Evolutionary conservation across 1,284 basidiomycete species (phyloP).

Genomic region (Cutaneotrichosporon sp.): DNA sequence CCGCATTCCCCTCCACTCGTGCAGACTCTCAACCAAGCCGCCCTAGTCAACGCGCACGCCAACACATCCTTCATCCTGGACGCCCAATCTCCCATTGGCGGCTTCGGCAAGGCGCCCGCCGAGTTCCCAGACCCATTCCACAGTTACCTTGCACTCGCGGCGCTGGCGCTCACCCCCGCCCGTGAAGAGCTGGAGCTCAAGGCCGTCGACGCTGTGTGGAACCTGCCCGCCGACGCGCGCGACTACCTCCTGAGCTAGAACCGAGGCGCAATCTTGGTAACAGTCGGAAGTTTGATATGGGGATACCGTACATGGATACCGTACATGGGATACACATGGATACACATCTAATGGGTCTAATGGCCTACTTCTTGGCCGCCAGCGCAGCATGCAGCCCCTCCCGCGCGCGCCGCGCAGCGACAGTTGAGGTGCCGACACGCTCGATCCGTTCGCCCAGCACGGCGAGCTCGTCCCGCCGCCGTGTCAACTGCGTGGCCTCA

Average conservation of each 20-base stretch:
- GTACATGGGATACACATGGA: neutral
- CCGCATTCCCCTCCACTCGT: neutral
- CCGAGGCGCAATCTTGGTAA: neutral
- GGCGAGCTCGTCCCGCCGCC: slow-evolving; percentile 11
- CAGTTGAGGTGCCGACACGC: neutral
- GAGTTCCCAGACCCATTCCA: slow-evolving; percentile 88
- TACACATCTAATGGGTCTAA: neutral
- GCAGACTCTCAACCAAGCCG: slow-evolving; percentile 65
- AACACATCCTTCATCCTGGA: slow-evolving; percentile 66
- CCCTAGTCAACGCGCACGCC: slow-evolving; percentile 60
- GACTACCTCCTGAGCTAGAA: slow-evolving; percentile 59
- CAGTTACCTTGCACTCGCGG: slow-evolving; percentile 83
- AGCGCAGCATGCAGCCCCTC: slow-evolving; percentile 3
- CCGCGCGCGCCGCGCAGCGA: neutral
- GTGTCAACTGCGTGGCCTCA: slow-evolving; percentile 29
- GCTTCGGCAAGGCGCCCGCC: slow-evolving; percentile 76
- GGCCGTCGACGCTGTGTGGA: slow-evolving; percentile 67
- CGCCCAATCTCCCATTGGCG: slow-evolving; percentile 83
- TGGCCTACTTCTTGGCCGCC: neutral
- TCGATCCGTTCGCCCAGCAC: slow-evolving; percentile 10
- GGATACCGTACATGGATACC: neutral
- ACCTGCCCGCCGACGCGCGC: slow-evolving; percentile 65
- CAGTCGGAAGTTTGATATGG: neutral
- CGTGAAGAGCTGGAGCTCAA: slow-evolving; percentile 61
- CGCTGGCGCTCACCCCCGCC: slow-evolving; percentile 65